These are phyloP conservation scores for Taphrina flavorubra DNA, from an alignment of 1,139 yeast genomes.

Conservation along the genomic window DNA sequence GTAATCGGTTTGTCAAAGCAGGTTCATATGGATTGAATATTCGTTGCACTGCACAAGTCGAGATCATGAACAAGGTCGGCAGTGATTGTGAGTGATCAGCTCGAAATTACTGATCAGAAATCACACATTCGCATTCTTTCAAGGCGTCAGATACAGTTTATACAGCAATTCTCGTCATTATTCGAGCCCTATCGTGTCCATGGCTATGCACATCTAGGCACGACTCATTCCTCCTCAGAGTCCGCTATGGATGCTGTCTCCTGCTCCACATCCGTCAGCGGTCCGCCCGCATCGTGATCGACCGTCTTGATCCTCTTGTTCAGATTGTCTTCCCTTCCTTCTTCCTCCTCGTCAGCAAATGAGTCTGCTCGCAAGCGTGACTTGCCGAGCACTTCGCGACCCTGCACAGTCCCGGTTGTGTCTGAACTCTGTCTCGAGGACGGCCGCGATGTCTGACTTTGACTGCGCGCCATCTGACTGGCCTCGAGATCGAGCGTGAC, in stretches of 20 bases:
- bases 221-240: not conserved
- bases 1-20: no score
- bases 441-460: slow-evolving; percentile 11
- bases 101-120: not conserved
- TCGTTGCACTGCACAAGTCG: no score
- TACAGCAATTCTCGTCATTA: not conserved
- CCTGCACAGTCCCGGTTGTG: not conserved
- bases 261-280: not conserved
- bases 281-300: not conserved
- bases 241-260: not conserved
- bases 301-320: not conserved
- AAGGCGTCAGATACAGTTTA: not conserved
- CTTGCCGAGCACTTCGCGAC: not conserved
- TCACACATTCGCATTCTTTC: no score
- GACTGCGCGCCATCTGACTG: slow-evolving; percentile 18
- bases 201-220: no score
- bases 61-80: no score
- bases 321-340: no score
- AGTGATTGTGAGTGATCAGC: not conserved
- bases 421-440: slow-evolving; percentile 12
- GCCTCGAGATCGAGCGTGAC: slow-evolving; percentile 19
- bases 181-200: not conserved
- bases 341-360: not conserved
- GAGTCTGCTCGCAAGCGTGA: slow-evolving; percentile 6
- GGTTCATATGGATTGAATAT: no score